Percentiles rank a stretch among this genome's conserved stretches.
Conservation (phyloP, 1,284 basidiomycete genomes). For the Rhodotorula sp. region DNA sequence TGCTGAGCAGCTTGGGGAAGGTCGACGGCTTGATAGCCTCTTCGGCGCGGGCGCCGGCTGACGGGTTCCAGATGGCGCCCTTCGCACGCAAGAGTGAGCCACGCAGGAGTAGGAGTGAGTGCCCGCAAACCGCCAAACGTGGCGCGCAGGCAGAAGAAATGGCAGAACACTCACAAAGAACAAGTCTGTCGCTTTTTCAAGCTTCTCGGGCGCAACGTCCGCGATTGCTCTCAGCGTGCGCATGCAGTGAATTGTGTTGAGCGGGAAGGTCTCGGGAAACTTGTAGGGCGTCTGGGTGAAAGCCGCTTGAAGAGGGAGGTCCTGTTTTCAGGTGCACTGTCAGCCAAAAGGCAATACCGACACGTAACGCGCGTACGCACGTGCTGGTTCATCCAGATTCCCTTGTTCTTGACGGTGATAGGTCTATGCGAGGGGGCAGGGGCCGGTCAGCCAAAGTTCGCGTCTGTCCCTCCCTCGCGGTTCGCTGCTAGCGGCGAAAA, state of each 20-base stretch:
- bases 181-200: conserved; percentile 18
- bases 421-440: neutral
- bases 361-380: conserved; percentile 10
- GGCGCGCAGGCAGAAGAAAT: neutral
- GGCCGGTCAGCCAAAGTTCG: neutral
- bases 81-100: neutral
- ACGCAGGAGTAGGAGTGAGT: too few species aligned
- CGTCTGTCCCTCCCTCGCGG: neutral
- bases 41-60: neutral
- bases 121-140: neutral
- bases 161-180: conserved; percentile 22
- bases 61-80: conserved; percentile 27
- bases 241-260: conserved; percentile 32
- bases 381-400: conserved; percentile 26
- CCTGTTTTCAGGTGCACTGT: neutral
- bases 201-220: conserved; percentile 6
- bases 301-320: conserved; percentile 2
- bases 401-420: conserved; percentile 27
- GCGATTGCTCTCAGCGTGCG: conserved; percentile 28
- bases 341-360: neutral
- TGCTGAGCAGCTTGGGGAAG: conserved; percentile 4
- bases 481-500: neutral
- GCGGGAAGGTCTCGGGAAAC: conserved; percentile 30
- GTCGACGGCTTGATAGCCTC: conserved; percentile 20
- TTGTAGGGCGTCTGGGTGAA: conserved; percentile 8